Evolutionary conservation across 1,139 yeast species (phyloP).

Genomic region (Lodderomyces margitis): DNA sequence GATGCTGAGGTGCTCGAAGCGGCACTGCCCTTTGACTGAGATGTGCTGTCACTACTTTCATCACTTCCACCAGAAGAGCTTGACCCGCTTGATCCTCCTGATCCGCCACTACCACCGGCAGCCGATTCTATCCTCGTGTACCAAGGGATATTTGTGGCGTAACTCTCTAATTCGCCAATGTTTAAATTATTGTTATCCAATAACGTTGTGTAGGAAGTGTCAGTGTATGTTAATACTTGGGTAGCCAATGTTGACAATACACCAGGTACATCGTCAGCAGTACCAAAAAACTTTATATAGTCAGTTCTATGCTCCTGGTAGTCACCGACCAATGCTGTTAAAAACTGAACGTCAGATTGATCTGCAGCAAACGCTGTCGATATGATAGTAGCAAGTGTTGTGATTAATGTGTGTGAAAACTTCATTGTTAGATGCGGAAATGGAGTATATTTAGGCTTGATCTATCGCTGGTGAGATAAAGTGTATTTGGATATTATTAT

Average conservation of each 20-base stretch:
- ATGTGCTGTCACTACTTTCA: slow-evolving; percentile 2
- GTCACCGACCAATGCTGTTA: slow-evolving; percentile 42
- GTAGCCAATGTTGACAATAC: slow-evolving; percentile 37
- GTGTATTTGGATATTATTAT: background rate
- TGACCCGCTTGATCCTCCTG: slow-evolving; percentile 11
- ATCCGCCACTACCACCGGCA: slow-evolving; percentile 13
- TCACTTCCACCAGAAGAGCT: slow-evolving; percentile 2
- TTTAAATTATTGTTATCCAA: slow-evolving; percentile 25
- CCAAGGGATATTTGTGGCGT: slow-evolving; percentile 47
- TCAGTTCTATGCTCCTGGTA: slow-evolving; percentile 25
- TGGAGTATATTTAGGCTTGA: background rate
- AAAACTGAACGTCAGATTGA: slow-evolving; percentile 31
- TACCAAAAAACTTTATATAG: slow-evolving; percentile 31
- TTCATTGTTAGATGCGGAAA: slow-evolving; percentile 2
- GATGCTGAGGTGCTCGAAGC: slow-evolving; percentile 10
- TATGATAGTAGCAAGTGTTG: slow-evolving; percentile 14
- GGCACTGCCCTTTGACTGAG: slow-evolving; percentile 8
- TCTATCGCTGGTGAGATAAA: background rate
- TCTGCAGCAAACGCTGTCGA: slow-evolving; percentile 21
- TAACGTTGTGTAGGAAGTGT: slow-evolving; percentile 41
- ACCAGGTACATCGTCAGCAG: slow-evolving; percentile 35
- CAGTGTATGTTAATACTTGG: slow-evolving; percentile 38
- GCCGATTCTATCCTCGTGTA: slow-evolving; percentile 31
- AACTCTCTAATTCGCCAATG: slow-evolving; percentile 27
- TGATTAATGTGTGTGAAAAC: slow-evolving; percentile 15